phyloP scores from a whole-genome alignment of 805 yeast genomes.

The Pachysolen tannophilus region DNA sequence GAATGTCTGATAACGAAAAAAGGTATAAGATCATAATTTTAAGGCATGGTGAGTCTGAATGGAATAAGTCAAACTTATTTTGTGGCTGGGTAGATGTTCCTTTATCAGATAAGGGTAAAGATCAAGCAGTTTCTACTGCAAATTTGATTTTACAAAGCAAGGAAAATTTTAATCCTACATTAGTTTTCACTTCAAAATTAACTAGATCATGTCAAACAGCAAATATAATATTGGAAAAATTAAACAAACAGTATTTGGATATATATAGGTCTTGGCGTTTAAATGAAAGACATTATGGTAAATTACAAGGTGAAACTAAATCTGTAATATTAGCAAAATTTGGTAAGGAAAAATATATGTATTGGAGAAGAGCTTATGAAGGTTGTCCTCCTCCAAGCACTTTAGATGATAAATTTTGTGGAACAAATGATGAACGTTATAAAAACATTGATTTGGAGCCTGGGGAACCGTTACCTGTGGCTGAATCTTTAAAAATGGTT shows the following conservation, averaged over 20 bases:
- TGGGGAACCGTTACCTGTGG: constrained; percentile 49
- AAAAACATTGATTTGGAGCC: constrained; percentile 26
- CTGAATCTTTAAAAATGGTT: constrained; percentile 72
- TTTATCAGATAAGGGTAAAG: constrained; percentile 56
- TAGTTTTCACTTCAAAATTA: constrained; percentile 63
- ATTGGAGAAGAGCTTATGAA: constrained; percentile 70
- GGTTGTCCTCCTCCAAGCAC: constrained; percentile 56
- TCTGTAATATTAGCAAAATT: constrained; percentile 53
- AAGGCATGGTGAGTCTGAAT: constrained; percentile 79
- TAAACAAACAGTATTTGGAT: constrained; percentile 40
- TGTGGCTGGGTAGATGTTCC: constrained; percentile 84
- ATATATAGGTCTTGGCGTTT: constrained; percentile 69
- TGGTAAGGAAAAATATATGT: constrained; percentile 70
- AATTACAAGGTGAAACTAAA: constrained; percentile 72
- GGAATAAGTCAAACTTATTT: constrained; percentile 68
- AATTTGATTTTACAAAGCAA: constrained; percentile 44
- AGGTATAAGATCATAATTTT: constrained; percentile 41
- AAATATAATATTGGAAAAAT: constrained; percentile 49
- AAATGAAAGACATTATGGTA: constrained; percentile 81
- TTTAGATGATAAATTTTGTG: constrained; percentile 25
- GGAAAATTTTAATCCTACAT: constrained; percentile 38
- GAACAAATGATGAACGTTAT: constrained; percentile 4
- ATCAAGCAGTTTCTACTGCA: constrained; percentile 64
- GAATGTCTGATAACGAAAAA: too few species aligned
- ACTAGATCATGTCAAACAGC: constrained; percentile 73